Percentiles rank a stretch among this genome's conserved stretches.
Conservation (phyloP, 192 early-diverging fungal genomes). For the Entophlyctis luteolus region DNA sequence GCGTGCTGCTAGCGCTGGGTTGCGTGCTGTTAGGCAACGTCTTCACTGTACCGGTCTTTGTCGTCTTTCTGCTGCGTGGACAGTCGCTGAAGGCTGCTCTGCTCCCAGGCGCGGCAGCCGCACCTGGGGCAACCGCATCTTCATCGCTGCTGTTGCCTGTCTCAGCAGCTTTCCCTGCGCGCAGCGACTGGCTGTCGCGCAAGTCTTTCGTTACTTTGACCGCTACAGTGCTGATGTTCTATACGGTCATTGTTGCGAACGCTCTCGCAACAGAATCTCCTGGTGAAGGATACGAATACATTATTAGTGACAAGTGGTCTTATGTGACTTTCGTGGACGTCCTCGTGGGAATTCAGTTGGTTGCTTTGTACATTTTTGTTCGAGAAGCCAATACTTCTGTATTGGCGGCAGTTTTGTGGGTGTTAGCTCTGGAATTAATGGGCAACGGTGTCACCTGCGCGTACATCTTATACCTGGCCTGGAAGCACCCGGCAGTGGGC, state of each 20-base stretch:
- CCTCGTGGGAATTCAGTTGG: neutral
- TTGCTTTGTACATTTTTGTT: neutral
- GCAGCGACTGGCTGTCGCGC: too few relatives aligned
- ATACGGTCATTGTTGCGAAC: neutral
- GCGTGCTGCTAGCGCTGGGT: neutral
- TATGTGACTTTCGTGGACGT: neutral
- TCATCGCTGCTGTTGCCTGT: too few relatives aligned
- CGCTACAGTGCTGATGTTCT: too few relatives aligned
- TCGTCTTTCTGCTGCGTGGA: neutral
- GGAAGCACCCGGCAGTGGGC: neutral
- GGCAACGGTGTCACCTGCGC: slow-evolving; percentile 1
- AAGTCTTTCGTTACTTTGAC: too few relatives aligned
- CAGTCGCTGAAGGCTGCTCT: neutral
- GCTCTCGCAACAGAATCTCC: neutral
- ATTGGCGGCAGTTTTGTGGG: neutral
- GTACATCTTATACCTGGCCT: neutral
- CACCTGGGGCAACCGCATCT: neutral
- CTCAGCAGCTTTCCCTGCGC: too few relatives aligned
- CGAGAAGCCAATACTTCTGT: neutral
- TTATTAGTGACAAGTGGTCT: neutral
- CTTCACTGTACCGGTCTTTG: neutral
- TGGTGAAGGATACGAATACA: neutral
- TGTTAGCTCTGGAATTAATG: neutral
- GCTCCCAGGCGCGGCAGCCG: neutral
- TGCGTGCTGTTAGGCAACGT: slow-evolving; percentile 1